Conservation (phyloP, 2,329 filamentous ascomycete genomes). For the Orbilia blumenaviensis region DNA sequence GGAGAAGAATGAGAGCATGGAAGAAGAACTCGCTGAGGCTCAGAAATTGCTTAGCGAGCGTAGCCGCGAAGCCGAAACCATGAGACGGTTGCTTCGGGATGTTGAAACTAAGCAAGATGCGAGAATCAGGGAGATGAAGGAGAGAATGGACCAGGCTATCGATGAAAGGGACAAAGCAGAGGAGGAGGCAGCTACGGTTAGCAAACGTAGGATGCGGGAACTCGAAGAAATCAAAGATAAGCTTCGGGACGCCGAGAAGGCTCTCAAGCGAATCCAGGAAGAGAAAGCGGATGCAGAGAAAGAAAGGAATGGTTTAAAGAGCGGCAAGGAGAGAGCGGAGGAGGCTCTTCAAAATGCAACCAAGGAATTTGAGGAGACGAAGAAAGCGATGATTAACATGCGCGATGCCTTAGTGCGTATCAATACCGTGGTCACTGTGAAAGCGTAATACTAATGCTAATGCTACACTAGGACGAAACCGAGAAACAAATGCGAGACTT, state of each 20-base stretch:
- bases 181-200: constrained; percentile 83
- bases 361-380: constrained; percentile 78
- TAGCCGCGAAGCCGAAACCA: constrained; percentile 90
- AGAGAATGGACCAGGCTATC: constrained; percentile 86
- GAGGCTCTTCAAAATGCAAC: constrained; percentile 72
- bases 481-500: constrained; percentile 84
- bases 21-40: constrained; percentile 90
- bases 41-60: constrained; percentile 86
- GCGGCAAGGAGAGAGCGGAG: constrained; percentile 79
- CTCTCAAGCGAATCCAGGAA: constrained; percentile 73
- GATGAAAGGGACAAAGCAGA: constrained; percentile 93
- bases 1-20: constrained; percentile 81
- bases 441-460: constrained; percentile 15
- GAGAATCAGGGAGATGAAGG: constrained; percentile 86
- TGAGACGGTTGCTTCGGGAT: constrained; percentile 86
- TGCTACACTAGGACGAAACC: constrained; percentile 71
- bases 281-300: constrained; percentile 82
- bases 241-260: constrained; percentile 81
- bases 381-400: constrained; percentile 78
- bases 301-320: constrained; percentile 77
- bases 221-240: constrained; percentile 83
- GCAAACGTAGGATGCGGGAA: constrained; percentile 79
- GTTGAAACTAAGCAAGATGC: constrained; percentile 83
- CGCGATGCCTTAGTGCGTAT: constrained; percentile 71
- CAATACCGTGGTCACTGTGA: not conserved